Base-by-base conservation (phyloP, 2,329 filamentous ascomycete genomes). In the Passalora sequoiae region DNA sequence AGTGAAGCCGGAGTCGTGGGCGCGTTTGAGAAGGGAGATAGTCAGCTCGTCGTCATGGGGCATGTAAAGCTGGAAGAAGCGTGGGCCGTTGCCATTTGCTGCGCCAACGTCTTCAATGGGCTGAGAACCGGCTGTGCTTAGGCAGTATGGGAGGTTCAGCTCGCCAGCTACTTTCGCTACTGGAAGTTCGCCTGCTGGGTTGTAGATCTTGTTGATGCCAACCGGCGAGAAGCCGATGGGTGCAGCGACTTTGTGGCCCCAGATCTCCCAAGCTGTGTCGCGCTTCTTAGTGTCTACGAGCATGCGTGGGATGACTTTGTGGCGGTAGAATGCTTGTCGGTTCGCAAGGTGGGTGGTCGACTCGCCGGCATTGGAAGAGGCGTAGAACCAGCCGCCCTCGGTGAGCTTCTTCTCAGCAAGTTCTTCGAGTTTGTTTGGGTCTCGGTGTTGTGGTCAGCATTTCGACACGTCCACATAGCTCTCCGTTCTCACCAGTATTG, bases 131-230 rank as follows among this genome's bases (percentile, higher is more conserved):
- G 78, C 80, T 0, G 78, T 80, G 17, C 70, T 75, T 19, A 83
- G 67, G 45, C 71, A 77, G 58, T 82, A 82, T 1, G 76, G 74
- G 1, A 83, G 60, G 16, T 75, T 74, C 2, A 82, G 63, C 50
- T 80, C 76, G n/a, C 70, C 69, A 0, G 78, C 78, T 0, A 78
- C 76, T 44, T 72, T 73, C 7, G 80, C 77, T 1, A 82, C 78
- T 0, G 76, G 71, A 0, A 79, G 58, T 56, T 84, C 80, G 28
- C 75, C 79, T 0, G 64, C 58, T 0, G 72, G 69, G 53, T 83
- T 71, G 64, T 81, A 83, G 53, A 83, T 83, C 49, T 76, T 75
- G 65, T 83, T 81, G 53, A 83, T 81, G 4, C 80, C 79, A 20
- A 83, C 74, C 2, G 79, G 78, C 0, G 79, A 76, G 55, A 83